Conservation (phyloP, 495 filamentous ascomycete species). For the Tuber brumale region DNA sequence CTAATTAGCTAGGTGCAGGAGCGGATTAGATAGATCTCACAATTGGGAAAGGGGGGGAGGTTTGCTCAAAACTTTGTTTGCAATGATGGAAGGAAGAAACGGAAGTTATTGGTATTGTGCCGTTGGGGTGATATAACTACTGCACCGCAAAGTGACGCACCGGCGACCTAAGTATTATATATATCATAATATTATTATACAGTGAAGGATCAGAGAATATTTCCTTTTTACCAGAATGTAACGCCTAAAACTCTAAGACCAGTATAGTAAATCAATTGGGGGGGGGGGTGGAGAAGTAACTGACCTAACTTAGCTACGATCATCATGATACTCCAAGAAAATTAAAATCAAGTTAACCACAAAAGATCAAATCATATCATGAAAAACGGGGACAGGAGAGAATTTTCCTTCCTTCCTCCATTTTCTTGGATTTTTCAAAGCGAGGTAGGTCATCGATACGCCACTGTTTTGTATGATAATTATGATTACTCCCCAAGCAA, state of each 20-base stretch:
- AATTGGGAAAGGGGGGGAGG: too few species aligned
- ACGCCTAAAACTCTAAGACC: neutral
- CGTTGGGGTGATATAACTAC: too few species aligned
- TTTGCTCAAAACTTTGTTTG: neutral
- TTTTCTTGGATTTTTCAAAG: neutral
- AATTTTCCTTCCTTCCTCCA: neutral
- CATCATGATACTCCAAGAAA: neutral
- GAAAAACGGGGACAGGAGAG: neutral
- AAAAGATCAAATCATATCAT: neutral
- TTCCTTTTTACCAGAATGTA: neutral
- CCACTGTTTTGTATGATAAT: too few species aligned
- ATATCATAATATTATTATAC: too few species aligned
- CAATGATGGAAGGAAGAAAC: neutral
- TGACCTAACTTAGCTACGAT: neutral
- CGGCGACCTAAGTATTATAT: too few species aligned
- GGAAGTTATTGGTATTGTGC: too few species aligned
- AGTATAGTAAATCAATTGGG: neutral
- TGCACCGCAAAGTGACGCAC: too few species aligned
- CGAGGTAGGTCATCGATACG: neutral
- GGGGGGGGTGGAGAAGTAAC: too few species aligned
- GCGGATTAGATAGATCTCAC: neutral
- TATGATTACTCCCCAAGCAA: too few species aligned
- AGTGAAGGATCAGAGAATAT: neutral
- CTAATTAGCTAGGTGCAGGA: neutral
- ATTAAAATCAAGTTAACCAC: neutral